phyloP scores from a whole-genome alignment of 441 rosid genomes.

The Viola pubescens region DNA sequence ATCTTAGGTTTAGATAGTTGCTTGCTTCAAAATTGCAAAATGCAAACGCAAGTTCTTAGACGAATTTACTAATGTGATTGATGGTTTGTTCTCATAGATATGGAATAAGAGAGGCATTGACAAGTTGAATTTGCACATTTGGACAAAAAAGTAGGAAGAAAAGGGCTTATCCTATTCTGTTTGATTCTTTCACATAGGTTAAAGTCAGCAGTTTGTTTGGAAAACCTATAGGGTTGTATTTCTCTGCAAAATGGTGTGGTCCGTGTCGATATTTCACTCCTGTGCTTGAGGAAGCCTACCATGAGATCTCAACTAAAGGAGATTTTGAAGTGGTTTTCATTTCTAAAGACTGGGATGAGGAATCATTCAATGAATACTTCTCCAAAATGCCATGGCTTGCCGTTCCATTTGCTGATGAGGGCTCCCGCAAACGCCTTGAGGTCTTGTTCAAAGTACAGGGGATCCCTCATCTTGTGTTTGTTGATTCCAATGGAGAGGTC shows the following conservation, averaged over 20 bases:
- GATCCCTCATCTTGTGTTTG: conserved; percentile 31
- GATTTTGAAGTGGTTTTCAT: conserved; percentile 30
- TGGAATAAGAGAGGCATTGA: too few species aligned
- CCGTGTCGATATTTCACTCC: conserved; percentile 27
- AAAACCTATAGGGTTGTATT: conserved; percentile 33
- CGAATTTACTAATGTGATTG: too few species aligned
- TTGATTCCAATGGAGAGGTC: conserved; percentile 22
- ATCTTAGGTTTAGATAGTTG: too few species aligned
- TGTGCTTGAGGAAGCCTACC: conserved; percentile 17
- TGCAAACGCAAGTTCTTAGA: too few species aligned
- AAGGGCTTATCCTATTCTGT: not conserved
- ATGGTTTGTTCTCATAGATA: too few species aligned
- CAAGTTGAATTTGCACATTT: too few species aligned
- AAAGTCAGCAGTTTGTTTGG: conserved; percentile 21
- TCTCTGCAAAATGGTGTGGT: conserved; percentile 35
- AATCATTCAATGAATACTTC: conserved; percentile 26
- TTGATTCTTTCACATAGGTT: conserved; percentile 12
- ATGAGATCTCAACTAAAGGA: conserved; percentile 19
- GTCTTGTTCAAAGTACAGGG: conserved; percentile 26
- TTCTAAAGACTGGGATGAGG: conserved; percentile 28
- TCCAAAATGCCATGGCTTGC: conserved; percentile 46
- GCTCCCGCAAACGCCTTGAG: conserved; percentile 13
- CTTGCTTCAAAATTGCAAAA: too few species aligned
- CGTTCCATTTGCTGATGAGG: conserved; percentile 29
- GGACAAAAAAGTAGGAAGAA: too few species aligned